phyloP scores from a whole-genome alignment of 2,329 filamentous ascomycete genomes.

The Beauveria brongniartii region DNA sequence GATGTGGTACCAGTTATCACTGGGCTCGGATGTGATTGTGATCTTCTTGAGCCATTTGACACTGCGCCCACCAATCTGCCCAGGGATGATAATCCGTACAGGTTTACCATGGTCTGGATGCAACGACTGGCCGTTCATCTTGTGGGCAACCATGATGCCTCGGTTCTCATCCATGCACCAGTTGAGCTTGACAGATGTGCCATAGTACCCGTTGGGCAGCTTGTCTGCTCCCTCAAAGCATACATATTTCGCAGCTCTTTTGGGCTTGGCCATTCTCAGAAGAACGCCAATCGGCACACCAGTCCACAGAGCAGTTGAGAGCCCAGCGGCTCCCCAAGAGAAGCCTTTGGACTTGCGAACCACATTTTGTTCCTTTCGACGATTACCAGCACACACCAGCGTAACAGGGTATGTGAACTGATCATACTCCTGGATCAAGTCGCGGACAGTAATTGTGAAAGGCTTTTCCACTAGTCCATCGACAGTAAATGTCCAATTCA shows the following conservation, averaged over 20 bases:
- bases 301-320: constrained; percentile 84
- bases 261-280: constrained; percentile 58
- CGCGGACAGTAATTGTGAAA: constrained; percentile 59
- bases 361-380: constrained; percentile 86
- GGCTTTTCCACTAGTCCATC: constrained; percentile 79
- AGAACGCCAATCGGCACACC: constrained; percentile 70
- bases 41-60: constrained; percentile 88
- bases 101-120: constrained; percentile 82
- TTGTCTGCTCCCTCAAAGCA: constrained; percentile 90
- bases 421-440: constrained; percentile 66
- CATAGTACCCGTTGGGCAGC: constrained; percentile 81
- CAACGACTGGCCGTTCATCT: constrained; percentile 80
- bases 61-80: constrained; percentile 84
- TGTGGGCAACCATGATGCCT: constrained; percentile 80
- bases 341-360: constrained; percentile 89
- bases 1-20: constrained; percentile 92
- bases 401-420: constrained; percentile 83
- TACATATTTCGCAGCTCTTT: constrained; percentile 66
- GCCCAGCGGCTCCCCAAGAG: constrained; percentile 81
- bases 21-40: constrained; percentile 68
- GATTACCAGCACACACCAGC: constrained; percentile 84
- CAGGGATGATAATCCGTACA: constrained; percentile 73
- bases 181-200: constrained; percentile 78
- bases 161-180: constrained; percentile 79
- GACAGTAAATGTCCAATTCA: constrained; percentile 74